Conservation (phyloP, 2,329 filamentous ascomycete genomes). For the Aspergillus thermomutatus region DNA sequence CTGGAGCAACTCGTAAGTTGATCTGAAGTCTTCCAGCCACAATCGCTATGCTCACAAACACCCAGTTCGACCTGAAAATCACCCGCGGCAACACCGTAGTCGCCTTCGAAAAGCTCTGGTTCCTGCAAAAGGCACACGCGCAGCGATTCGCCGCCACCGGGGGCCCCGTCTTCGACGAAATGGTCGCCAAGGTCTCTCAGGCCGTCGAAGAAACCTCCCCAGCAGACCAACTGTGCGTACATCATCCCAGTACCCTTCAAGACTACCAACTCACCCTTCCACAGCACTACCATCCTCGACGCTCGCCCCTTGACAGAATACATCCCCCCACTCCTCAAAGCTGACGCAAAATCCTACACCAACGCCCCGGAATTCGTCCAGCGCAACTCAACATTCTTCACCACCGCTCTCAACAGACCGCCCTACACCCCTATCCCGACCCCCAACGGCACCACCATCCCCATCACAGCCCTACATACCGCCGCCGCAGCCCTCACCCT, state of each 20-base stretch:
- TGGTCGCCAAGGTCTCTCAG: slow-evolving; percentile 36
- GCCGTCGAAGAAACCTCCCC: slow-evolving; percentile 22
- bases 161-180: slow-evolving; percentile 40
- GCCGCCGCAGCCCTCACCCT: slow-evolving; percentile 42
- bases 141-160: slow-evolving; percentile 45
- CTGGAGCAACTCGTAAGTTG: slow-evolving; percentile 63
- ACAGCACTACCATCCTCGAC: slow-evolving; percentile 27
- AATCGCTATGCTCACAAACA: background rate
- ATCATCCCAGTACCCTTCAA: background rate
- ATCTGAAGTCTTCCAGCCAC: background rate
- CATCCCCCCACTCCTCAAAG: slow-evolving; percentile 49
- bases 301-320: slow-evolving; percentile 44
- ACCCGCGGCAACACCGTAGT: slow-evolving; percentile 88
- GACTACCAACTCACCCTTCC: slow-evolving; percentile 3
- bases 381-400: slow-evolving; percentile 59
- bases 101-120: slow-evolving; percentile 73
- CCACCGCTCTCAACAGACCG: slow-evolving; percentile 26
- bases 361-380: slow-evolving; percentile 54
- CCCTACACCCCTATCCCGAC: slow-evolving; percentile 20
- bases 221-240: slow-evolving; percentile 28
- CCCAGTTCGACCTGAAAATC: slow-evolving; percentile 77
- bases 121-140: slow-evolving; percentile 72
- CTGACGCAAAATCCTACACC: slow-evolving; percentile 57
- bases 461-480: slow-evolving; percentile 41
- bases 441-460: slow-evolving; percentile 19